A percentile compares a stretch with the other conserved stretches of the same genome.
Conservation (phyloP, 2,329 filamentous ascomycete species). For the Aspergillus chevalieri region DNA sequence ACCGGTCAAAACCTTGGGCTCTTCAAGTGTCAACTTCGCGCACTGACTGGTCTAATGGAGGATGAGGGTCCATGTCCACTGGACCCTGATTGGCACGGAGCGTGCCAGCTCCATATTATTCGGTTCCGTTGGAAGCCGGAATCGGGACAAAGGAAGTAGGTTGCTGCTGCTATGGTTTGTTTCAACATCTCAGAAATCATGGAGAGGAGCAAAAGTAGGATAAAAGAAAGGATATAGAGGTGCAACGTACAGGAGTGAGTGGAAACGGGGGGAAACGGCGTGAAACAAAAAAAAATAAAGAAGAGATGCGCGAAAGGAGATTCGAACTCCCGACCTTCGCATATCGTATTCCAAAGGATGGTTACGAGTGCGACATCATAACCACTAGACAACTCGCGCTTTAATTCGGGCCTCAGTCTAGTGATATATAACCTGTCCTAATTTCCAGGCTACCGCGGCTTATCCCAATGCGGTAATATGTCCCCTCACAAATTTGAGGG, state of each 20-base stretch:
- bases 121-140: background rate
- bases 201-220: no score
- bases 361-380: conserved; percentile 2
- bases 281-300: background rate
- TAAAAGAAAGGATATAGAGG: no score
- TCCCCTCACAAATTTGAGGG: no score
- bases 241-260: background rate
- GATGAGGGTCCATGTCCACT: background rate
- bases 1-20: background rate
- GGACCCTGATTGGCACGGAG: background rate
- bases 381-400: background rate
- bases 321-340: conserved; percentile 2
- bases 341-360: background rate
- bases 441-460: background rate
- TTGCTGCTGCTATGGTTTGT: no score
- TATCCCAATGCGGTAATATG: no score
- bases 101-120: background rate
- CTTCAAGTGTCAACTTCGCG: background rate
- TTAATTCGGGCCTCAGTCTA: background rate
- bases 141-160: no score
- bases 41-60: background rate
- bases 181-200: no score
- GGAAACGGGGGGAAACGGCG: background rate
- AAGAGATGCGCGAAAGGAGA: conserved; percentile 1
- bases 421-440: background rate